Conservation (phyloP, 768 basidiomycete genomes). For the Leccinum rimulosum region DNA sequence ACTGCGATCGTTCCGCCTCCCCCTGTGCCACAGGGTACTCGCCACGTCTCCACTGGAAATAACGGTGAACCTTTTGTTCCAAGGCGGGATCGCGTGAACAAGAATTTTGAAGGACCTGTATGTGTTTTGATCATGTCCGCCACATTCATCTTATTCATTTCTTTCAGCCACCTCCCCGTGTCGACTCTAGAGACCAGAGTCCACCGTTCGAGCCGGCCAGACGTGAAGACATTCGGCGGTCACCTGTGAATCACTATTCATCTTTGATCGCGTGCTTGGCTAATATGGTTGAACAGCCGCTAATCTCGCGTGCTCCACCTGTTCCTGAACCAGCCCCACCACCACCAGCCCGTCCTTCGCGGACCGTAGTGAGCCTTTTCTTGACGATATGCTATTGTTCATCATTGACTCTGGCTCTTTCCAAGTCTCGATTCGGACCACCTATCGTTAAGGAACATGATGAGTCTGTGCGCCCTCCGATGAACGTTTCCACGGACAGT, state of each 20-base stretch:
- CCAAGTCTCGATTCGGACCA: conserved; percentile 34
- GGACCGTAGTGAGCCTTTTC: conserved; percentile 13
- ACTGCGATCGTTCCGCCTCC: conserved; percentile 3
- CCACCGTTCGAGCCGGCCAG: conserved; percentile 1
- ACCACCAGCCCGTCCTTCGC: conserved; percentile 12
- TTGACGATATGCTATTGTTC: too few relatives aligned
- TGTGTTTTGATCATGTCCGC: neutral
- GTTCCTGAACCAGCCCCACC: conserved; percentile 8
- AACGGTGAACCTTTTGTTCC: conserved; percentile 21
- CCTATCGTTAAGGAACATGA: conserved; percentile 22
- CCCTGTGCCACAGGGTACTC: neutral
- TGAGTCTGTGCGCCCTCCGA: conserved; percentile 6
- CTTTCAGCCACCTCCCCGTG: conserved; percentile 19
- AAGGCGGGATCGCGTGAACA: conserved; percentile 16
- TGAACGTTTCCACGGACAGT: conserved; percentile 19
- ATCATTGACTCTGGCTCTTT: neutral
- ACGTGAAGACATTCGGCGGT: conserved; percentile 13
- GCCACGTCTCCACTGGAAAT: conserved; percentile 10
- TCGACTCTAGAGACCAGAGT: neutral
- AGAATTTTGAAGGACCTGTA: conserved; percentile 27
- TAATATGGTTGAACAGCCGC: conserved; percentile 14
- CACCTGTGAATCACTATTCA: conserved; percentile 18
- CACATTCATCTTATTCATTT: conserved; percentile 7
- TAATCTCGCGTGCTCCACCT: conserved; percentile 4
- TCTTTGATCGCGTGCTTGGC: neutral